phyloP scores from a whole-genome alignment of 2,329 filamentous ascomycete species.

The Ceratocystis colombiana region DNA sequence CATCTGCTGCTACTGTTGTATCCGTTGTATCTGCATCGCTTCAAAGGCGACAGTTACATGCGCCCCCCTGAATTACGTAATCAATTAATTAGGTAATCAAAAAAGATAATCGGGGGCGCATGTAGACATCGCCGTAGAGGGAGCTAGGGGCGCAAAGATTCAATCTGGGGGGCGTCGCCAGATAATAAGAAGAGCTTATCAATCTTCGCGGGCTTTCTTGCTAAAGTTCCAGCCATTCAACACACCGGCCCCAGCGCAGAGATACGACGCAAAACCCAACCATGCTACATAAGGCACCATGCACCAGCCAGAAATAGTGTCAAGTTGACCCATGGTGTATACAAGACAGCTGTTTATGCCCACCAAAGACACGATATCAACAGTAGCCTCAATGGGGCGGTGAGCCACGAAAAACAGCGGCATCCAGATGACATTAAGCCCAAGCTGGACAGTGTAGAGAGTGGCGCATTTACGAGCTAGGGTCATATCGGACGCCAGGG shows the following conservation, averaged over 20 bases:
- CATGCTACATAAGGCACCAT: slow-evolving; percentile 76
- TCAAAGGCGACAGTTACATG: too few relatives aligned
- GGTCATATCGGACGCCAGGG: slow-evolving; percentile 39
- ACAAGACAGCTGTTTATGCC: slow-evolving; percentile 64
- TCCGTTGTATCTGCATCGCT: too few relatives aligned
- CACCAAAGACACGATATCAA: slow-evolving; percentile 62
- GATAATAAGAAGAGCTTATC: background rate
- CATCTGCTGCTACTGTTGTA: too few relatives aligned
- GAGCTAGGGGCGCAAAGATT: too few relatives aligned
- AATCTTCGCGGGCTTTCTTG: slow-evolving; percentile 27
- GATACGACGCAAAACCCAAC: slow-evolving; percentile 79
- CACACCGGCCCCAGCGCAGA: slow-evolving; percentile 59
- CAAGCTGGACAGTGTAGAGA: slow-evolving; percentile 77
- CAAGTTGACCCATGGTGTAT: slow-evolving; percentile 65
- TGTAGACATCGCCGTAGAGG: too few relatives aligned
- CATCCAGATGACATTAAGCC: slow-evolving; percentile 80
- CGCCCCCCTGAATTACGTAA: too few relatives aligned
- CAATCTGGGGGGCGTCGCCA: too few relatives aligned
- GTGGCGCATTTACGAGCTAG: slow-evolving; percentile 60
- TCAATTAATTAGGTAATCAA: too few relatives aligned
- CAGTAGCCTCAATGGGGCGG: slow-evolving; percentile 61
- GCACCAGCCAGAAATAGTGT: slow-evolving; percentile 60
- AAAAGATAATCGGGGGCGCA: too few relatives aligned
- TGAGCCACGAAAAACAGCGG: slow-evolving; percentile 80
- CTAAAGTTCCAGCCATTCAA: slow-evolving; percentile 58